Evolutionary conservation across 169 alveolate species (phyloP).

Genomic region (Theileria annulata): DNA sequence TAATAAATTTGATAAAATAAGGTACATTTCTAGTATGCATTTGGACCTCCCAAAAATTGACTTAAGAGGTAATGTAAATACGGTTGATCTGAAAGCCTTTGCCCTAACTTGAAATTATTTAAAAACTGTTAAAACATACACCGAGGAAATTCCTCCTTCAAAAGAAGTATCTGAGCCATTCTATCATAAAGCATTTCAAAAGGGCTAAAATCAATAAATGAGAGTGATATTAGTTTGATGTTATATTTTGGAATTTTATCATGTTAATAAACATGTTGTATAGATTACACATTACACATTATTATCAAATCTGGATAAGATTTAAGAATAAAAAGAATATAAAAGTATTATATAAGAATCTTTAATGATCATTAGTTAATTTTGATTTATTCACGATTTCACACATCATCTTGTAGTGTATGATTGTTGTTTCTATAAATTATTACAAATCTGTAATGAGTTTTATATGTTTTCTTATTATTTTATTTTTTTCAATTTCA

Average conservation of each 20-base stretch:
- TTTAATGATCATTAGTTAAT: no score
- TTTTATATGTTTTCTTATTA: background rate
- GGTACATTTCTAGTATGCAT: slow-evolving; percentile 34
- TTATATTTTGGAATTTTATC: background rate
- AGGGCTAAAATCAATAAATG: background rate
- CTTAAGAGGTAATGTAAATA: slow-evolving; percentile 27
- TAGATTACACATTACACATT: background rate
- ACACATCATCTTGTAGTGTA: no score
- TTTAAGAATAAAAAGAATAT: background rate
- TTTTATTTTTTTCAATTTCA: background rate
- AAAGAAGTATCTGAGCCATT: slow-evolving; percentile 2
- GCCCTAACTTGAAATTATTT: slow-evolving; percentile 18
- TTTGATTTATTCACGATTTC: no score
- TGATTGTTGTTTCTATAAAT: background rate
- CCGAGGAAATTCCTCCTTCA: slow-evolving; percentile 25
- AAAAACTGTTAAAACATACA: slow-evolving; percentile 12
- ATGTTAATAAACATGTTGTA: background rate
- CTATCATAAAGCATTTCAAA: slow-evolving; percentile 21
- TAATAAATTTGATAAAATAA: background rate
- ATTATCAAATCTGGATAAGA: background rate
- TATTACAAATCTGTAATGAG: background rate
- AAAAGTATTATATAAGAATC: no score
- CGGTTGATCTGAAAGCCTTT: slow-evolving; percentile 21
- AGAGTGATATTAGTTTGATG: background rate
- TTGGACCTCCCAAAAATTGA: slow-evolving; percentile 23